Base-by-base conservation (phyloP, 148 eudicot genomes). In the Spergularia bocconei region DNA sequence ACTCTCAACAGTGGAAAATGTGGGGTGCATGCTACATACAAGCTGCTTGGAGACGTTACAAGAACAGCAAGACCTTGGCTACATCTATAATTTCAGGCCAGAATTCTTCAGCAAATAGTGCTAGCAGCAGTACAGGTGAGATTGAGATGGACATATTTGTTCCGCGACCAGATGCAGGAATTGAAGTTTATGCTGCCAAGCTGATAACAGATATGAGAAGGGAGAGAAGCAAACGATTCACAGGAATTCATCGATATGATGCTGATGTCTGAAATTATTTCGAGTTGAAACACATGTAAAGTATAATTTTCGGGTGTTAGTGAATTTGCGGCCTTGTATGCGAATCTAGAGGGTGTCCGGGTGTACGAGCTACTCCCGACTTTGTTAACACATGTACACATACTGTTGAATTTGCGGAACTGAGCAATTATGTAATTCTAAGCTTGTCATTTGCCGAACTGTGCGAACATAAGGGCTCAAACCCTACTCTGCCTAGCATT, bases 1-100 rank as follows among this genome's bases (percentile, higher is more conserved):
- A 85, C 62, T 85, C 91, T 17, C 91, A 83, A 63, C 94, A 88
- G 68, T 90, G 91, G 87, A 68, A 90, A 61, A 79, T 85, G 0
- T 90, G 94, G 91, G 94, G 88, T 0, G 91, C 88, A 0, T 88
- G 91, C 59, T 88, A 85, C 44, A 81, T 90, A 52, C 90, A 90
- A 67, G 90, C 88, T 0, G 90, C 86, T 1, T 90, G 90, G 90
- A 63, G 81, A 25, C 71, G 85, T 73, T 80, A 73, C 60, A 88
- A 79, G 67, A 79, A 62, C 21, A 52, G 84, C 54, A 83, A 79
- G 73, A 67, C 36, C 21, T 48, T 70, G 41, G 62, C 70, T 51
- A 15, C 33, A n/a, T 36, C 10, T 0, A 44, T 11, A 11, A 17
- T 11, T 56, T 7, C 19, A 10, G 58, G 19, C 7, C 60, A 19